Evolutionary conservation across 768 basidiomycete species (phyloP), one percentile per base, ranked within the genome.

Genomic region (Leccinum disarticulatum): DNA sequence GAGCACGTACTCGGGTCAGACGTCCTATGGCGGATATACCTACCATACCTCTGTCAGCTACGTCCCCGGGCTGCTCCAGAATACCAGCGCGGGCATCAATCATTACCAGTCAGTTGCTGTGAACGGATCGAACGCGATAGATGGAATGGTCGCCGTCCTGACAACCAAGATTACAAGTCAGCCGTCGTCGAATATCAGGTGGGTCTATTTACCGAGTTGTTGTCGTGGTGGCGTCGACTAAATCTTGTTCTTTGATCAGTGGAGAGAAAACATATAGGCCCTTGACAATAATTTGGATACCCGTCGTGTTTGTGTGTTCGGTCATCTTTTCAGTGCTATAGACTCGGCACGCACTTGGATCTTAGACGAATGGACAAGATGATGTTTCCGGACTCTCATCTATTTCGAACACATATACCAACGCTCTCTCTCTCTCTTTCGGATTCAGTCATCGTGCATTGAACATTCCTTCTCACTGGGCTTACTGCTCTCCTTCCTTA

Each of bases 131-230:
- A 84, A 82, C 61, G 83, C 91, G 2, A 78, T 86, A 1, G 95
- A 98, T 69, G 95, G 95, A 1, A 76, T 93, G 11, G 88, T 95
- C 4, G 92, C 90, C 0, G 77, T 97, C 1, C 64, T 95, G 64
- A 85, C 84, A 1, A 87, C 95, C 51, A 82, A 80, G 66, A 86
- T 96, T 46, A 80, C 83, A 1, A 66, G 58, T 28, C 57, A 56
- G 38, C 81, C 82, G 3, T 28, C 68, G 6, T 27, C 64, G 4
- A 43, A 65, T 1, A 71, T 52, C 59, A 66, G 66, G 73, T 74
- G 36, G 6, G 72, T 67, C 4, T 22, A 1, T 31, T 49, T 54
- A 9, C 19, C n/a, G 17, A 41, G 17, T 11, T 17, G 2, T 54
- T 31, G 19, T 33, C 31, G 22, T 48, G 8, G 14, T 25, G 35